Evolutionary conservation across 1,284 basidiomycete genomes (phyloP), one percentile per base, ranked within the genome.

Genomic region (Malassezia japonica): DNA sequence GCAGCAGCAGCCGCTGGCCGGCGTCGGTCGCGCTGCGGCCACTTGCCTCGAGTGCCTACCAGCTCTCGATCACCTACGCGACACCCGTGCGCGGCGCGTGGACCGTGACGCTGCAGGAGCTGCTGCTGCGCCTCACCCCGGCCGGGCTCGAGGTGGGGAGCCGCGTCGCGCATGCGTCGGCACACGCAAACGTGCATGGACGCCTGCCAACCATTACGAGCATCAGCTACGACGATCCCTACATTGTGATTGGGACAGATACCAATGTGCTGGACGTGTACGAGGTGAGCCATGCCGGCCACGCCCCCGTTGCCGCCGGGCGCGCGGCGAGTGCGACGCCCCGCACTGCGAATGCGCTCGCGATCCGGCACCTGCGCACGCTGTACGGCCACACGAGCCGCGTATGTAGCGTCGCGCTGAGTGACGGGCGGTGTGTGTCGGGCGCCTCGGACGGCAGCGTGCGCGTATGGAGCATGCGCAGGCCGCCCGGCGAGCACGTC

Each of bases 351-450:
- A 37, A 13, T 4, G 37, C 38, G 1, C 46, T 70, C 8, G 48
- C 55, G 13, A 46, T 72, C 13, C 41, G 48, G 10, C 66, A 70
- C 45, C 56, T 61, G 13, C 50, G 60, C 5, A 61, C 63, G 2
- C 49, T 74, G 2, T 62, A 72, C 37, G 72, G 72, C 9, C 72
- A 74, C 27, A 72, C 69, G 8, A 63, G 66, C 2, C 48, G 65
- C 29, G 66, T 74, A 0, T 51, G 50, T n/a, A 55, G 57, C 34
- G 65, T 74, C 4, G 60, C 67, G 9, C 42, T 74, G n/a, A 46
- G 63, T 21, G 51, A 62, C 27, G 60, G 62, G 1, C 46, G 62
- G 32, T 67, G 67, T 40, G 65, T 74, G 23, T 65, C 61, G 25
- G 69, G 66, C 0, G 60, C 66, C 8, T 58, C 59, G 3, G 72